Conservation (phyloP, 2,329 filamentous ascomycete genomes). For the Aspergillus puulaauensis region DNA sequence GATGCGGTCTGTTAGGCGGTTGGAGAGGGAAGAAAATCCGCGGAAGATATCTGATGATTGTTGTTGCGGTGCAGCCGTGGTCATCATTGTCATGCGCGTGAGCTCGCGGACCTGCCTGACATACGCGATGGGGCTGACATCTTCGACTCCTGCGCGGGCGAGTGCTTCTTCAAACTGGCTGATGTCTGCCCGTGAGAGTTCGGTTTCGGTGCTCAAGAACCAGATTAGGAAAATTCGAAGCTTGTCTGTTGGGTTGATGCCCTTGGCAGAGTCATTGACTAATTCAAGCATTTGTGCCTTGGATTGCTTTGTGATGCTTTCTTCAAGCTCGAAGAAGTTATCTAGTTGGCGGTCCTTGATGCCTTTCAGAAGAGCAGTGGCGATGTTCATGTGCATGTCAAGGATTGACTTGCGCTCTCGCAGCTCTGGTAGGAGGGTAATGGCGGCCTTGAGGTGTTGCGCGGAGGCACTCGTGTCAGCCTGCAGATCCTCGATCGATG, state of each 20-base stretch:
- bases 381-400: slow-evolving; percentile 99
- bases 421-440: slow-evolving; percentile 87
- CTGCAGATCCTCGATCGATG: slow-evolving; percentile 87
- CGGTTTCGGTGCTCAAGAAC: slow-evolving; percentile 91
- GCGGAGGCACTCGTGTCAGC: slow-evolving; percentile 86
- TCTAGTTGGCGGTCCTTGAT: slow-evolving; percentile 96
- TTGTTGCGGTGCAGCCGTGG: slow-evolving; percentile 70
- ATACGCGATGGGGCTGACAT: slow-evolving; percentile 77
- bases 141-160: slow-evolving; percentile 66
- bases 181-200: slow-evolving; percentile 79
- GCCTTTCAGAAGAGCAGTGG: slow-evolving; percentile 73
- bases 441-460: slow-evolving; percentile 92
- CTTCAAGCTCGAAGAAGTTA: slow-evolving; percentile 93
- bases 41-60: slow-evolving; percentile 74
- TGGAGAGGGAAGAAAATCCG: slow-evolving; percentile 88
- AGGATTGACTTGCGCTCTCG: slow-evolving; percentile 88
- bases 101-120: slow-evolving; percentile 89
- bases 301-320: slow-evolving; percentile 86
- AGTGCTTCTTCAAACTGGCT: slow-evolving; percentile 83
- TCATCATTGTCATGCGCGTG: slow-evolving; percentile 97
- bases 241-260: slow-evolving; percentile 82
- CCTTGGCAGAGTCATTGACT: slow-evolving; percentile 77
- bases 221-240: slow-evolving; percentile 94
- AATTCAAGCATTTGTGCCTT: slow-evolving; percentile 86
- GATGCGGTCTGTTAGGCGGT: slow-evolving; percentile 87